phyloP scores from a whole-genome alignment of 2,329 filamentous ascomycete genomes.

The Gnomoniopsis smithogilvyi region DNA sequence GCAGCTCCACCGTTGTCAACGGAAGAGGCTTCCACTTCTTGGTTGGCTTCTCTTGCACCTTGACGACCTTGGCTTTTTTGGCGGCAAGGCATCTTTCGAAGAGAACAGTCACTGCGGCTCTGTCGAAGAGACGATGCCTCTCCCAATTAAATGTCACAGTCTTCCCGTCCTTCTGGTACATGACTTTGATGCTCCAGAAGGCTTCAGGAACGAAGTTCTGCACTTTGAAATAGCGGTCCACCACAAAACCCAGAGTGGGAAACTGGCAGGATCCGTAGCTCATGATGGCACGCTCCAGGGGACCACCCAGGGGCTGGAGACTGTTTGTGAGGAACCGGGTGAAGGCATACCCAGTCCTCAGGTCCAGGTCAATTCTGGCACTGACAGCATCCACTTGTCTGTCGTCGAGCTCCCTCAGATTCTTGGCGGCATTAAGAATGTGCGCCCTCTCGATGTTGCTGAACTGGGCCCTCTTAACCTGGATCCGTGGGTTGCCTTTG shows the following conservation, averaged over 20 bases:
- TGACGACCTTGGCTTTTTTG: slow-evolving; percentile 74
- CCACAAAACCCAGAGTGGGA: slow-evolving; percentile 92
- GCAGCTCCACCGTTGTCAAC: slow-evolving; percentile 90
- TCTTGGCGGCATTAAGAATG: slow-evolving; percentile 76
- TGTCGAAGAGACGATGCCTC: slow-evolving; percentile 81
- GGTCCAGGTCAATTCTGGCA: slow-evolving; percentile 85
- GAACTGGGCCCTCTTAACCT: slow-evolving; percentile 84
- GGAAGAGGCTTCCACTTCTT: slow-evolving; percentile 93
- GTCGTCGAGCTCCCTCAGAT: slow-evolving; percentile 76
- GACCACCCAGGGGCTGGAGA: slow-evolving; percentile 68
- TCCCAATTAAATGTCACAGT: slow-evolving; percentile 83
- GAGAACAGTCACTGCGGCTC: slow-evolving; percentile 73
- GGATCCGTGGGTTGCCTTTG: slow-evolving; percentile 68
- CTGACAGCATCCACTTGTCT: slow-evolving; percentile 83
- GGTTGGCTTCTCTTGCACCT: slow-evolving; percentile 86
- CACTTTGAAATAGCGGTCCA: slow-evolving; percentile 92
- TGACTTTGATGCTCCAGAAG: slow-evolving; percentile 90
- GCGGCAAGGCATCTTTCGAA: slow-evolving; percentile 82
- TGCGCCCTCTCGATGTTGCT: slow-evolving; percentile 95
- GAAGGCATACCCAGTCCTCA: slow-evolving; percentile 89
- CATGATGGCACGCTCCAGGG: slow-evolving; percentile 62
- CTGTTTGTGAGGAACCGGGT: slow-evolving; percentile 82
- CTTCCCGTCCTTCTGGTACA: slow-evolving; percentile 72
- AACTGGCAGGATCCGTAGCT: slow-evolving; percentile 98
- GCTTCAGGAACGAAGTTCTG: slow-evolving; percentile 88